Percentiles rank a stretch among this genome's conserved stretches.
Evolutionary conservation across 306 rosid genomes (phyloP).

Genomic region (Astragalus glycyphyllos): DNA sequence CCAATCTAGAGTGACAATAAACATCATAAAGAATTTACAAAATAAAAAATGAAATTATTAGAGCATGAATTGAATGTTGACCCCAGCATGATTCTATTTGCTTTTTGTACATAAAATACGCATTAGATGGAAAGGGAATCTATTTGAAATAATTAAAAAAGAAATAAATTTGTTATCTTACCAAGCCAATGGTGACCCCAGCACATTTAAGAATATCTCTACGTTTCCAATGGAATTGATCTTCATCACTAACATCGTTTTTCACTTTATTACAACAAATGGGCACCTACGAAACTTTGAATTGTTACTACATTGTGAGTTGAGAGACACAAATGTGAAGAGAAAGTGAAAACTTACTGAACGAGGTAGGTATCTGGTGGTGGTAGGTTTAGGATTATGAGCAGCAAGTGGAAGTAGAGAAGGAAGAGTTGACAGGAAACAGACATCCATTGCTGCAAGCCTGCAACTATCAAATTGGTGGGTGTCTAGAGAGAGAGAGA

Average conservation of each 20-base stretch:
- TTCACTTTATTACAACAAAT: constrained; percentile 61
- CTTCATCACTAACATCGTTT: constrained; percentile 48
- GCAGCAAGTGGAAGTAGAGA: constrained; percentile 53
- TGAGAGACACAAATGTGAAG: background rate
- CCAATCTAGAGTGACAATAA: constrained; percentile 7
- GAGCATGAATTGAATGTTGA: no score
- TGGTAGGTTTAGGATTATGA: constrained; percentile 43
- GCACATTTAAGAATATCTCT: constrained; percentile 68
- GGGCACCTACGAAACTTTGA: constrained; percentile 49
- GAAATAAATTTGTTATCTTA: constrained; percentile 58
- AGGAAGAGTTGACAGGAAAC: constrained; percentile 68
- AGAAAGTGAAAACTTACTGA: constrained; percentile 58
- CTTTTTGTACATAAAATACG: background rate
- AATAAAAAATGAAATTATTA: no score
- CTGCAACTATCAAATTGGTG: constrained; percentile 7
- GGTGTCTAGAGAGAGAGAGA: constrained; percentile 5
- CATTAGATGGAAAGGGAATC: no score
- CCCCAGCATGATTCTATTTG: constrained; percentile 1
- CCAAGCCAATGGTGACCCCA: constrained; percentile 73
- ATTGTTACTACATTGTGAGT: background rate
- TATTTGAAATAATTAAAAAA: no score
- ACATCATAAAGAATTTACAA: background rate
- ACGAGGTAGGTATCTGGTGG: constrained; percentile 52
- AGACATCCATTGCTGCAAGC: constrained; percentile 69
- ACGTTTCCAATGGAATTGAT: constrained; percentile 48